Conservation (phyloP, 805 yeast genomes). For the Kodamaea leandrae region DNA sequence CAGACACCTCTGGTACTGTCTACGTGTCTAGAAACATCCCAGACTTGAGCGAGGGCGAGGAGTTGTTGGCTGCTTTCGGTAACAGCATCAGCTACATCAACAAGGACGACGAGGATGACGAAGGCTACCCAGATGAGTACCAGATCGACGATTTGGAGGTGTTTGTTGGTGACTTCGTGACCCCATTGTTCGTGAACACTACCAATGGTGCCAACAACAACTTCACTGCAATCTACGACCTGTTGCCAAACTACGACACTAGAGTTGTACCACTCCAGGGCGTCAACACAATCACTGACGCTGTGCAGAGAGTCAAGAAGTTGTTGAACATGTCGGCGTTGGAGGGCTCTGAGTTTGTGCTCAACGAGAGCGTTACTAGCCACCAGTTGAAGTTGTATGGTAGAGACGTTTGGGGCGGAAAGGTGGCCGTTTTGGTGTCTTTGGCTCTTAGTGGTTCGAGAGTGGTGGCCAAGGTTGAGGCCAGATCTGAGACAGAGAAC, state of each 20-base stretch:
- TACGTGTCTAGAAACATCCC: slow-evolving; percentile 75
- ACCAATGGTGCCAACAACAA: slow-evolving; percentile 48
- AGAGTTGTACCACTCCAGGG: slow-evolving; percentile 65
- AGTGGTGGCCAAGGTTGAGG: slow-evolving; percentile 57
- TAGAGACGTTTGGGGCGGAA: slow-evolving; percentile 62
- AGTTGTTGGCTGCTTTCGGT: slow-evolving; percentile 46
- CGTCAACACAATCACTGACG: slow-evolving; percentile 32
- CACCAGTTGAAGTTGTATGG: slow-evolving; percentile 84
- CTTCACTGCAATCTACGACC: slow-evolving; percentile 73
- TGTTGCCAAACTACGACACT: slow-evolving; percentile 55
- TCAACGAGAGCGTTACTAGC: slow-evolving; percentile 48
- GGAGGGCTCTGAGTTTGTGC: slow-evolving; percentile 68
- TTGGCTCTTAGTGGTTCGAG: slow-evolving; percentile 55
- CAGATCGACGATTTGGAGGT: slow-evolving; percentile 78
- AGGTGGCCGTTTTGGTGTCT: slow-evolving; percentile 49
- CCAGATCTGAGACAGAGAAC: slow-evolving; percentile 46
- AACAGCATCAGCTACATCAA: slow-evolving; percentile 72
- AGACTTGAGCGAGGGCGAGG: slow-evolving; percentile 19
- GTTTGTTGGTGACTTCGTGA: slow-evolving; percentile 76
- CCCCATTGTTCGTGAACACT: slow-evolving; percentile 53
- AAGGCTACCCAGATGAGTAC: slow-evolving; percentile 92
- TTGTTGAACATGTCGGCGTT: slow-evolving; percentile 56
- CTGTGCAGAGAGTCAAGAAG: slow-evolving; percentile 50
- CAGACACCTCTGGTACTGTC: slow-evolving; percentile 68
- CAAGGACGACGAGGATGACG: slow-evolving; percentile 77